Evolutionary conservation across 2,329 filamentous ascomycete species (phyloP), one percentile per base, ranked within the genome.

Genomic region (Aspergillus pseudotamarii): DNA sequence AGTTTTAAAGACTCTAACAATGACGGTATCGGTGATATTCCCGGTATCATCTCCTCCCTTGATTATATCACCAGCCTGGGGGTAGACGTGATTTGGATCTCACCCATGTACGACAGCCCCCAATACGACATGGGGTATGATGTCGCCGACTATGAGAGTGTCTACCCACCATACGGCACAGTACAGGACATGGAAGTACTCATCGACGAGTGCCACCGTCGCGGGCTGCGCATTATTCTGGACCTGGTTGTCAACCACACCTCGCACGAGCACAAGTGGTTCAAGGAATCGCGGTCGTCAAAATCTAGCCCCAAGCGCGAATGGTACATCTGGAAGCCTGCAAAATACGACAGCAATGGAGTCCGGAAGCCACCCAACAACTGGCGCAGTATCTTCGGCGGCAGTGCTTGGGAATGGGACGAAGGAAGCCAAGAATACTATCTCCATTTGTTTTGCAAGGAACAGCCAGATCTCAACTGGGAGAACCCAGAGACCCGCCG

Each of bases 381-480:
- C 76, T 94, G 90, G 65, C 58, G 58, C 28, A 58, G 50, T 21
- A 53, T 62, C 6, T 64, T 94, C 54, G 16, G 41, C 72, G 77
- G 76, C 9, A 78, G 73, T 55, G 78, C 76, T 2, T 81, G 79
- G 79, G 69, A 88, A 61, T 94, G 87, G 81, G 90, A 93, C 69
- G 86, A 91, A 66, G 72, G 76, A 21, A 92, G 90, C 0, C 82
- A 84, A 50, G 89, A 94, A 76, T 94, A 92, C 74, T 94, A 92
- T 70, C 85, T 94, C 0, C 88, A 90, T 65, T 82, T 95, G 11
- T 95, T 92, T 75, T 87, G 88, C 5, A 85, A 84, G 8, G 86
- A 91, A 68, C 91, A 94, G 73, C 91, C 92, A 0, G 92, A 95
- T 69, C 82, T 95, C n/a, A 95, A 95, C 77, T 95, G 91, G 91